phyloP scores from a whole-genome alignment of 768 basidiomycete genomes.

The Suillus bovinus region DNA sequence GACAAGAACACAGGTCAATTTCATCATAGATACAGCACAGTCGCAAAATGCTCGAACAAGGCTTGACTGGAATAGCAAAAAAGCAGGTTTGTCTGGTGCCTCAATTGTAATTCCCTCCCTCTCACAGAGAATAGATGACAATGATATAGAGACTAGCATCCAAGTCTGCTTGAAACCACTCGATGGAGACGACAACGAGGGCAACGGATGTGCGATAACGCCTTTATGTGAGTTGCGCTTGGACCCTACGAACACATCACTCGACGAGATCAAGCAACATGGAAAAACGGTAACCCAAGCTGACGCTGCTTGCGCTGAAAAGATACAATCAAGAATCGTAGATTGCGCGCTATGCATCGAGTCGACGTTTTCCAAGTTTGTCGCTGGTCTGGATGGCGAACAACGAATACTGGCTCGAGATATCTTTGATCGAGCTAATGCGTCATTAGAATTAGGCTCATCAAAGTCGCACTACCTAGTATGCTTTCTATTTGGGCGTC shows the following conservation, averaged over 20 bases:
- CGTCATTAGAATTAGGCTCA: conserved; percentile 27
- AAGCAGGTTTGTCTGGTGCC: conserved; percentile 55
- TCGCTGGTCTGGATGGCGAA: conserved; percentile 19
- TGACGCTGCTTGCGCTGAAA: conserved; percentile 48
- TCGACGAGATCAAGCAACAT: conserved; percentile 33
- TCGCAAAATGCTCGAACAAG: conserved; percentile 53
- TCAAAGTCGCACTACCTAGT: conserved; percentile 33
- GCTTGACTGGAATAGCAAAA: conserved; percentile 87
- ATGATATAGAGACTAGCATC: conserved; percentile 76
- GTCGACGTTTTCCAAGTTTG: conserved; percentile 20
- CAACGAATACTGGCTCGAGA: conserved; percentile 21
- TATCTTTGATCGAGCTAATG: conserved; percentile 19
- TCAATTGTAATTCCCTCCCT: neutral
- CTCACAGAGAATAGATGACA: conserved; percentile 57
- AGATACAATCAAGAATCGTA: conserved; percentile 26
- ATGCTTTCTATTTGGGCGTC: conserved; percentile 16
- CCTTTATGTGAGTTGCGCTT: neutral
- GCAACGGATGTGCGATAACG: neutral
- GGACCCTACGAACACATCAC: neutral
- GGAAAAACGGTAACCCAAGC: conserved; percentile 43
- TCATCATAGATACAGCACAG: conserved; percentile 66
- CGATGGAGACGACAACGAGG: conserved; percentile 4
- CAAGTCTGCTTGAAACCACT: conserved; percentile 34
- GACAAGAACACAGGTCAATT: conserved; percentile 54
- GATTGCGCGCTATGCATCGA: conserved; percentile 35